Conservation (phyloP, 106 monocot genomes). For the Allium fistulosum region DNA sequence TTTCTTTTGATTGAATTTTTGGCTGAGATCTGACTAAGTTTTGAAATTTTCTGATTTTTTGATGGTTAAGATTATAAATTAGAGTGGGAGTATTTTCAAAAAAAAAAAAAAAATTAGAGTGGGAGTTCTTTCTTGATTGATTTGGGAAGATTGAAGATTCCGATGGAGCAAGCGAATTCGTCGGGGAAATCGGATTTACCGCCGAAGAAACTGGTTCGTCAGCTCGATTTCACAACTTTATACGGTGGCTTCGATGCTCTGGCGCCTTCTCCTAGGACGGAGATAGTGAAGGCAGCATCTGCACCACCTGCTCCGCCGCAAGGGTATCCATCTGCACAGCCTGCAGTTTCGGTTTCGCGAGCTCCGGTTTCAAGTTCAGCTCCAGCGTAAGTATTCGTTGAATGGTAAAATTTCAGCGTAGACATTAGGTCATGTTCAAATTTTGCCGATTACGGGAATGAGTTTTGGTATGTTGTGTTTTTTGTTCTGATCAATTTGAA, state of each 20-base stretch:
- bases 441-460: too few relatives aligned
- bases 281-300: background rate
- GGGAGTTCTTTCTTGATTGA: background rate
- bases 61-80: background rate
- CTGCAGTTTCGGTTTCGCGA: background rate
- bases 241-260: background rate
- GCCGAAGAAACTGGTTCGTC: constrained; percentile 35
- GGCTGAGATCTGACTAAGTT: background rate
- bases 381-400: constrained; percentile 18
- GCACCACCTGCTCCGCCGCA: too few relatives aligned
- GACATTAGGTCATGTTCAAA: too few relatives aligned
- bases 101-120: background rate
- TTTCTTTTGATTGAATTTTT: background rate
- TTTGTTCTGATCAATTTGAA: too few relatives aligned
- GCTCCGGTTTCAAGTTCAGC: constrained; percentile 10
- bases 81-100: background rate
- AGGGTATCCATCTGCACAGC: too few relatives aligned
- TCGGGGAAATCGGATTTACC: constrained; percentile 27
- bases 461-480: too few relatives aligned
- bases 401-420: too few relatives aligned
- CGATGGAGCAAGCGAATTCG: constrained; percentile 13
- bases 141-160: constrained; percentile 6
- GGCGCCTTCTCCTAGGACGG: background rate
- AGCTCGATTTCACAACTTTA: constrained; percentile 46
- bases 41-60: background rate